Base-by-base conservation (phyloP, 176 grass and related monocot species). In the Stipa capillata region DNA sequence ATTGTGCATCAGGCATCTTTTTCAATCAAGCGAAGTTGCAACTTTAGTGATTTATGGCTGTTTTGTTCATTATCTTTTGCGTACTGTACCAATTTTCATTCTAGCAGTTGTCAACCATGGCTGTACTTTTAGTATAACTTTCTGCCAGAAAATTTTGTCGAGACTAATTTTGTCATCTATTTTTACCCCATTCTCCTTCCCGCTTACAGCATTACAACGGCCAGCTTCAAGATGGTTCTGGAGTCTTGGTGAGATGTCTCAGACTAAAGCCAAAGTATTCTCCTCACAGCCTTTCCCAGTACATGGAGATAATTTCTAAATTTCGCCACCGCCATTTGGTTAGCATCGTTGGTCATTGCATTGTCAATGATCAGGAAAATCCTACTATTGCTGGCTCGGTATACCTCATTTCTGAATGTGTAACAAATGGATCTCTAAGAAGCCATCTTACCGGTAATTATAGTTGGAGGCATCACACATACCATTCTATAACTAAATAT, bases 311-410 rank as follows among this genome's bases (percentile, higher is more conserved):
- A 21, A 65, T 99, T 49, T 89, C 92, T 0, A 99, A 86, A 35
- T 79, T 99, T 61, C 84, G 88, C 15, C 92, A 99, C 64, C 86
- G 81, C 33, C 90, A 99, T 89, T 85, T 99, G 81, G 90, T 93
- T 86, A 91, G 90, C 81, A 95, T 91, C 50, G 80, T 93, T 70
- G 96, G 96, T 28, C 86, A 95, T 47, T 95, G 96, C 49, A 81
- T 89, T 78, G 79, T 72, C 71, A 65, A 28, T 74, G 88, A 59
- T 54, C 58, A 75, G 63, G 92, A 95, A 28, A 72, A 79, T 74
- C 51, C 65, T 70, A 83, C 56, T 80, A 45, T 89, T 61, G 69
- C 75, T 34, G 80, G 72, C 44, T 53, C 61, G 2, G 39, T 95
- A 25, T 93, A 84, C 68, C 86, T 99, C n/a, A 33, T 99, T 11